A percentile compares a stretch with the other conserved stretches of the same genome.
Conservation (phyloP, 1,284 basidiomycete species). For the Cryptococcus sp. region DNA sequence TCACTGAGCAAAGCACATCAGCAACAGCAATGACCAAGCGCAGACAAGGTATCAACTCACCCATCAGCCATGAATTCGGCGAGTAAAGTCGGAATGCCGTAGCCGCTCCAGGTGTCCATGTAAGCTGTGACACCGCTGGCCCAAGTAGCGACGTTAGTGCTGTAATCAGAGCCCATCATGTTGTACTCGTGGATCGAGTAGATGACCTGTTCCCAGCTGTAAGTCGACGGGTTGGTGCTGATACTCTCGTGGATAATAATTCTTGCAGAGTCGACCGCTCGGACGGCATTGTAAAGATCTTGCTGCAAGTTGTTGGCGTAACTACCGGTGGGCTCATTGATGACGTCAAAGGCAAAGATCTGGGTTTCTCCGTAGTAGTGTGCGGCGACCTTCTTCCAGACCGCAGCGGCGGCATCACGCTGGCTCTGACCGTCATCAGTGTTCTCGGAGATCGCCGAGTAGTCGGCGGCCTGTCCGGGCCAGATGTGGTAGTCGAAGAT, state of each 20-base stretch:
- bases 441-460: slow-evolving; percentile 43
- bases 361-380: slow-evolving; percentile 36
- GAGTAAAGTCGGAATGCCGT: slow-evolving; percentile 34
- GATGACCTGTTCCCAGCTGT: slow-evolving; percentile 44
- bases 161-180: slow-evolving; percentile 32
- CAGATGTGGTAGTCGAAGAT: slow-evolving; percentile 46
- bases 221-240: slow-evolving; percentile 30
- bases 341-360: slow-evolving; percentile 39
- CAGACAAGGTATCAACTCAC: not conserved
- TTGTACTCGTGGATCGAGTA: slow-evolving; percentile 45
- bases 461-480: slow-evolving; percentile 34
- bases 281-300: slow-evolving; percentile 41
- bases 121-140: slow-evolving; percentile 19
- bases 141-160: slow-evolving; percentile 24
- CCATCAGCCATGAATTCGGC: slow-evolving; percentile 44
- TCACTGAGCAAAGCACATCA: slow-evolving; percentile 7
- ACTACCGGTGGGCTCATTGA: slow-evolving; percentile 46
- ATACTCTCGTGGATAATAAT: slow-evolving; percentile 43
- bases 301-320: slow-evolving; percentile 38
- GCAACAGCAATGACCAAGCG: not conserved
- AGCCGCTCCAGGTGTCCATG: slow-evolving; percentile 27
- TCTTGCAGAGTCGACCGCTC: slow-evolving; percentile 35
- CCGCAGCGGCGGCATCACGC: slow-evolving; percentile 26
- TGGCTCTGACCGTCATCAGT: slow-evolving; percentile 26
- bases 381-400: slow-evolving; percentile 39